Evolutionary conservation across 2,329 filamentous ascomycete genomes (phyloP).

Genomic region (Onygenales sp.): DNA sequence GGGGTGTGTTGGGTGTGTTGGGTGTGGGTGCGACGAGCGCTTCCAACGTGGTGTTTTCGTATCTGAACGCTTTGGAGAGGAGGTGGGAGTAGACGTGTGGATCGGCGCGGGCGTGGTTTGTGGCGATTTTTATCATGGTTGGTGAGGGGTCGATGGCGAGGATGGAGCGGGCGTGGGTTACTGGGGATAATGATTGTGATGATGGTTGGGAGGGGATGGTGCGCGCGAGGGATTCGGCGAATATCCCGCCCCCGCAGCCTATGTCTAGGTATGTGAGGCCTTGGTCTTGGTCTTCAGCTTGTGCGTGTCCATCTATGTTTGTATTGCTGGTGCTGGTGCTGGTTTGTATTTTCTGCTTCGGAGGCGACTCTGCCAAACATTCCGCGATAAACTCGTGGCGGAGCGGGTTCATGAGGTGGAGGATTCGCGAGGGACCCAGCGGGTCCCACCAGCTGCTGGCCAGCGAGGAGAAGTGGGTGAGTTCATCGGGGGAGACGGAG

Average conservation of each 20-base stretch:
- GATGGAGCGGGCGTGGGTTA: slow-evolving; percentile 31
- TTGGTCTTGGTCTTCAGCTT: slow-evolving; percentile 5
- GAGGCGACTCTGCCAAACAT: slow-evolving; percentile 50
- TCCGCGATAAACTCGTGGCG: slow-evolving; percentile 81
- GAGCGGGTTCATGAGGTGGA: slow-evolving; percentile 96
- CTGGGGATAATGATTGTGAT: slow-evolving; percentile 13
- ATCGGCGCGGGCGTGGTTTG: slow-evolving; percentile 64
- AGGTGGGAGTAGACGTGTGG: slow-evolving; percentile 48
- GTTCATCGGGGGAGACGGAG: slow-evolving; percentile 78
- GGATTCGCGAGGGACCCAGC: slow-evolving; percentile 77
- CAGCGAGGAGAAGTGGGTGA: slow-evolving; percentile 89
- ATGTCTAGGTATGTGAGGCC: slow-evolving; percentile 73
- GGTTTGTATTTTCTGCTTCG: slow-evolving; percentile 2
- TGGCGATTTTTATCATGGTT: slow-evolving; percentile 51
- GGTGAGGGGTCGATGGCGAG: slow-evolving; percentile 38
- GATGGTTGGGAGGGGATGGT: slow-evolving; percentile 24
- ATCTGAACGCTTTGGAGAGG: slow-evolving; percentile 52
- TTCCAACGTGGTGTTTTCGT: slow-evolving; percentile 71
- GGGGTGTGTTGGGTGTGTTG: slow-evolving; percentile 25
- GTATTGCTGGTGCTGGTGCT: not conserved
- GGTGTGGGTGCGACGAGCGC: slow-evolving; percentile 24
- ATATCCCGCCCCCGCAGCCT: slow-evolving; percentile 93
- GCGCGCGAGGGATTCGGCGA: slow-evolving; percentile 59
- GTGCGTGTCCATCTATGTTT: not conserved
- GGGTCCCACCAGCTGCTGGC: slow-evolving; percentile 97